phyloP scores from a whole-genome alignment of 2,329 filamentous ascomycete genomes.

The Aureobasidium sp. region DNA sequence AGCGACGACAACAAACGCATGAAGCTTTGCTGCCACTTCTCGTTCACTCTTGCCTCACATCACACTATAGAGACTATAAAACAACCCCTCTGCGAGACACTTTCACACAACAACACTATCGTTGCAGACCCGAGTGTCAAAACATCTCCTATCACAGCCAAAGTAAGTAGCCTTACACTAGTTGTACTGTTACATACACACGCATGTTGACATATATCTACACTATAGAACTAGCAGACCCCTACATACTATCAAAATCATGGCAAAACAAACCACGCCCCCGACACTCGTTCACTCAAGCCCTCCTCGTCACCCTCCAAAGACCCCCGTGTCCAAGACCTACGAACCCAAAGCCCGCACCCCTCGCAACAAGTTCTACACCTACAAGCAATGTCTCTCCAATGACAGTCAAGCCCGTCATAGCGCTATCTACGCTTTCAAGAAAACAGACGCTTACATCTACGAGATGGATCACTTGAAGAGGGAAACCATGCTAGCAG shows the following conservation, averaged over 20 bases:
- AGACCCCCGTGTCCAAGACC: neutral
- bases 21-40: neutral
- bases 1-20: neutral
- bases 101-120: no score
- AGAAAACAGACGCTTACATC: neutral
- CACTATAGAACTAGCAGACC: no score
- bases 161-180: no score
- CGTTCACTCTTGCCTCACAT: neutral
- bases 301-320: neutral
- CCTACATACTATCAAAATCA: neutral
- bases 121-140: no score
- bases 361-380: neutral
- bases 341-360: neutral
- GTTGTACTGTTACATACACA: no score
- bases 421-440: neutral
- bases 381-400: neutral
- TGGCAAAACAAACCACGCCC: neutral
- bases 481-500: neutral
- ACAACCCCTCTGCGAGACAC: no score
- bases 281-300: neutral
- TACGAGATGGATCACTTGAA: neutral
- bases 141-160: no score
- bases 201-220: no score
- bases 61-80: neutral
- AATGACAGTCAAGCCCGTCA: neutral